Evolutionary conservation across 2,329 filamentous ascomycete genomes (phyloP), one percentile per base, ranked within the genome.

Genomic region (Apiospora pterosperma): DNA sequence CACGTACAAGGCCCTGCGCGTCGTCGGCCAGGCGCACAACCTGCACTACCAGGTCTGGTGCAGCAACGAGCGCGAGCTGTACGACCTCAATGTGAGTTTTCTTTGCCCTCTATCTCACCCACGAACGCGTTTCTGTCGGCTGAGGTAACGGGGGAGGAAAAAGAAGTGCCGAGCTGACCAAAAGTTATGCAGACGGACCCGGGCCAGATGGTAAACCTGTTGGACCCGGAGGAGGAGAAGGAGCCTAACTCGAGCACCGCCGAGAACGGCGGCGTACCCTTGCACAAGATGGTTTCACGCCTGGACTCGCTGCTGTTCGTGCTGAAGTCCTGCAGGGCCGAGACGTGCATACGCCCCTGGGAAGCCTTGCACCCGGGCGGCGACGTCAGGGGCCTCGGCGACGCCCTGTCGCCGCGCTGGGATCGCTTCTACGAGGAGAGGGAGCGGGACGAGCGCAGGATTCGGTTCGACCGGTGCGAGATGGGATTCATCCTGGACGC

Each of bases 11-110:
- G 82, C 80, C 0, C 69, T 88, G 25, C 81, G 87, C 21, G 74
- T 90, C 7, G 78, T 86, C 4, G 77, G 81, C 0, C 72, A 81
- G 2, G 74, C 76, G 4, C 90, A 90, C 70, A 86, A 84, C 68
- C 72, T 91, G 6, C 86, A 88, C 67, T 92, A 92, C 69, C 83
- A 86, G 0, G 86, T 90, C 0, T 92, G 89, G 88, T 92, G 90
- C 71, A 89, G 77, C 14, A 87, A 87, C 61, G 88, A 90, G 71
- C 84, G 86, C 63, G 88, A 92, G 72, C 80, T 90, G 2, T 92
- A 91, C 71, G 82, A 91, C 66, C 70, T 90, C 44, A 83, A 36
- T 4, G 60, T 48, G 41, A 16, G 39, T 31, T 25, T 3, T 4
- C 5, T 31, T 25, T 3, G 1, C 5, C 12, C 28, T 16, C 58